A percentile compares a stretch with the other conserved stretches of the same genome.
phyloP scores from a whole-genome alignment of 2,329 filamentous ascomycete species.

The Xylariaceae sp. region DNA sequence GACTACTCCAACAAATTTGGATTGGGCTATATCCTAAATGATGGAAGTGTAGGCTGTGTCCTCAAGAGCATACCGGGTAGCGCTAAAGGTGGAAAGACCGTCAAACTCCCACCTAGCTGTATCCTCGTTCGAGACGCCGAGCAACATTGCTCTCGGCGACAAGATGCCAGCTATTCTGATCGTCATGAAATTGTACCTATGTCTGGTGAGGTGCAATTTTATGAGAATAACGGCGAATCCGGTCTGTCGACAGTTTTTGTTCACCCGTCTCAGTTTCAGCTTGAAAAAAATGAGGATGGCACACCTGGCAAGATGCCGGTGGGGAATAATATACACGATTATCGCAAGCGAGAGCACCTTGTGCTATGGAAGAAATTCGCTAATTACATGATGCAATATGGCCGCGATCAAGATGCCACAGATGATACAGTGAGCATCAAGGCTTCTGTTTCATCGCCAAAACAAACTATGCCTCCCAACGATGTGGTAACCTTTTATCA shows the following conservation, averaged over 20 bases:
- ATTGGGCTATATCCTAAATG: constrained; percentile 77
- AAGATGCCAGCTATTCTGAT: constrained; percentile 52
- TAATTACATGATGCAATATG: constrained; percentile 71
- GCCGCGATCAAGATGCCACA: constrained; percentile 60
- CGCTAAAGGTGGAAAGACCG: constrained; percentile 45
- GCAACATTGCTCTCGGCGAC: constrained; percentile 61
- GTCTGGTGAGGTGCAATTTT: constrained; percentile 64
- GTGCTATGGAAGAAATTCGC: constrained; percentile 71
- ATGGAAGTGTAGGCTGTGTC: constrained; percentile 74
- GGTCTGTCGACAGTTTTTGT: constrained; percentile 63
- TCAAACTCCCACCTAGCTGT: constrained; percentile 63
- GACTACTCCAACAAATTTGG: constrained; percentile 87
- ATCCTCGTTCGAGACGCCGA: constrained; percentile 70
- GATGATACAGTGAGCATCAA: constrained; percentile 43
- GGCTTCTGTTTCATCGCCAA: constrained; percentile 38
- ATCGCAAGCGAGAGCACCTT: constrained; percentile 62
- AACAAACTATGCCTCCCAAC: constrained; percentile 41
- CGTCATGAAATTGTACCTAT: constrained; percentile 62
- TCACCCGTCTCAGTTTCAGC: constrained; percentile 57
- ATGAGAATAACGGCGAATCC: constrained; percentile 63
- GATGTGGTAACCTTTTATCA: constrained; percentile 78
- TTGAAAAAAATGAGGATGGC: constrained; percentile 53
- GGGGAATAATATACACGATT: constrained; percentile 62
- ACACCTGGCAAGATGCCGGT: constrained; percentile 57
- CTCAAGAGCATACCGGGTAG: constrained; percentile 52